These are phyloP conservation scores for Sclerotinia borealis DNA, from an alignment of 2,329 filamentous ascomycete genomes.

Conservation along the genomic window DNA sequence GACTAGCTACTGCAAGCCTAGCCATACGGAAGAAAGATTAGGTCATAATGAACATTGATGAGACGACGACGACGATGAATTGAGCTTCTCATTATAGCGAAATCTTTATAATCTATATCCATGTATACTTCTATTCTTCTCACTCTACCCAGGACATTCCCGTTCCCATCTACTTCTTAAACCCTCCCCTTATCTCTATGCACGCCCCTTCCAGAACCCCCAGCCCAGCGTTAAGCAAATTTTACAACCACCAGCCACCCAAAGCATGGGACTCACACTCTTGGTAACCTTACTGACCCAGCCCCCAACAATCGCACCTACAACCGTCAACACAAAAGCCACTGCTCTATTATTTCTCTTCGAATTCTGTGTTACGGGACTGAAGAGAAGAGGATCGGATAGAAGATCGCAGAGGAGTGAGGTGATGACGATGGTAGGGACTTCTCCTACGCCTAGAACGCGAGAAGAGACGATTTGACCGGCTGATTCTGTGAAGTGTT, in stretches of 20 bases:
- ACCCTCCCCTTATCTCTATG: not conserved
- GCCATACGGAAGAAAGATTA: not conserved
- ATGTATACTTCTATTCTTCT: not conserved
- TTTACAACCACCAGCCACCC: constrained; percentile 42
- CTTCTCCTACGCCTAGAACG: constrained; percentile 57
- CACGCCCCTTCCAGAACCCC: constrained; percentile 26
- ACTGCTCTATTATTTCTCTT: constrained; percentile 45
- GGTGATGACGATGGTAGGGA: constrained; percentile 72
- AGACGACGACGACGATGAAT: not conserved
- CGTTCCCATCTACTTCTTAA: not conserved
- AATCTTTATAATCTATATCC: not conserved
- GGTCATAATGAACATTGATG: not conserved
- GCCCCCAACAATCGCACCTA: constrained; percentile 46
- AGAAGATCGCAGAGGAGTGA: constrained; percentile 76
- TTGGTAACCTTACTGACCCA: constrained; percentile 40
- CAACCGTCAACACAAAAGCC: constrained; percentile 42
- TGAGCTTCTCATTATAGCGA: not conserved
- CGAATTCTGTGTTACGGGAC: constrained; percentile 33
- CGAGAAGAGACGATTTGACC: constrained; percentile 70
- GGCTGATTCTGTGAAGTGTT: constrained; percentile 48
- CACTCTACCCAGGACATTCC: not conserved
- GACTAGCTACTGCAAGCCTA: not conserved
- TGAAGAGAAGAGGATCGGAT: constrained; percentile 49
- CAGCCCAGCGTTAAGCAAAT: constrained; percentile 47
- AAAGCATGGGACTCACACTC: constrained; percentile 38